A percentile compares a stretch with the other conserved stretches of the same genome.
Evolutionary conservation across 441 rosid species (phyloP).

Genomic region (Corymbia citriodora): DNA sequence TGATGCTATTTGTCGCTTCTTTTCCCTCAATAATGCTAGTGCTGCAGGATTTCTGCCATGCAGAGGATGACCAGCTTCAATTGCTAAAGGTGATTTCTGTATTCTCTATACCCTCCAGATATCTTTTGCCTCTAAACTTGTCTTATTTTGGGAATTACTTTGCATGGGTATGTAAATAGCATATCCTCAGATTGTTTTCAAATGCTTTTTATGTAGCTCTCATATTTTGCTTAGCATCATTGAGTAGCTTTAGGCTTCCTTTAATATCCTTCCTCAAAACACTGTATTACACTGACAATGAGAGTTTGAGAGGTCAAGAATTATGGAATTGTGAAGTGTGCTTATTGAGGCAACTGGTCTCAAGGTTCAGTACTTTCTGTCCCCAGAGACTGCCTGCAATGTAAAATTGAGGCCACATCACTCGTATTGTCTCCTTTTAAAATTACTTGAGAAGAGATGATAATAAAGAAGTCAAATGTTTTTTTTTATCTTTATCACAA

Average conservation of each 20-base stretch:
- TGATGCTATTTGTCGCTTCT: conserved; percentile 3
- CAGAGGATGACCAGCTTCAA: conserved; percentile 46
- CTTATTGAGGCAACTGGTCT: background rate
- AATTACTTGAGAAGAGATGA: background rate
- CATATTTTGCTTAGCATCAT: background rate
- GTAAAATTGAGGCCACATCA: background rate
- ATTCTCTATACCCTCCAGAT: background rate
- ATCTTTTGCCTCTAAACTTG: background rate
- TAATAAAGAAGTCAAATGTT: background rate
- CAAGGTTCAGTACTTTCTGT: background rate
- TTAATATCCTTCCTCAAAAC: background rate
- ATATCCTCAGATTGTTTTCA: background rate
- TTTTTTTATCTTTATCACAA: background rate
- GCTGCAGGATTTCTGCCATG: conserved; percentile 51
- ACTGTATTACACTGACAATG: background rate
- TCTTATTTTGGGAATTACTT: background rate
- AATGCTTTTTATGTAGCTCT: background rate
- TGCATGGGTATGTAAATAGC: background rate
- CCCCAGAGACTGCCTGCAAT: background rate
- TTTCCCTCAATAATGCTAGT: background rate
- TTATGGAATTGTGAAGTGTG: background rate
- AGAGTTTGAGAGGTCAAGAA: background rate
- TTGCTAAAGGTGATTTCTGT: conserved; percentile 48
- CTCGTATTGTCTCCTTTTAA: background rate
- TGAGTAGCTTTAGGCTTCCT: background rate